Conservation (phyloP, 2,329 filamentous ascomycete species). For the Orbilia oligospora region DNA sequence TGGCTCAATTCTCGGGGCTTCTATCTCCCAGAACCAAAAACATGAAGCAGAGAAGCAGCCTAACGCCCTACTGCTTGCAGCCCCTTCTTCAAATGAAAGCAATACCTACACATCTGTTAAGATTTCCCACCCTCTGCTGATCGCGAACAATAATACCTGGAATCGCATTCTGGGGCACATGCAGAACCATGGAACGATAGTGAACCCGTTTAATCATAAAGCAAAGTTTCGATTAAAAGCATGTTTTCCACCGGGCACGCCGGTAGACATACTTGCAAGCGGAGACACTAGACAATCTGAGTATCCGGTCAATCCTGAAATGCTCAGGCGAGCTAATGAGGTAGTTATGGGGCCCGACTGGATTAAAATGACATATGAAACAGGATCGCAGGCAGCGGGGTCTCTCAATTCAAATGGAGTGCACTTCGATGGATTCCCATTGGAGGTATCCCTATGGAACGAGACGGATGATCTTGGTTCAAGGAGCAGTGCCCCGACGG, state of each 20-base stretch:
- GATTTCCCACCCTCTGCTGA: constrained; percentile 43
- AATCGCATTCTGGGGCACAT: constrained; percentile 49
- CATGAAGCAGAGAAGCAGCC: constrained; percentile 31
- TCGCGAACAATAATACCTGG: constrained; percentile 56
- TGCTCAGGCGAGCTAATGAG: constrained; percentile 52
- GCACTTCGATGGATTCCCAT: constrained; percentile 50
- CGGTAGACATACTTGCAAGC: constrained; percentile 46
- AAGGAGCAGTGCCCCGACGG: constrained; percentile 24
- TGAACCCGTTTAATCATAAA: constrained; percentile 57
- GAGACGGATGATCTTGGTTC: constrained; percentile 41
- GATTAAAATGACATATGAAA: constrained; percentile 60
- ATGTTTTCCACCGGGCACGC: constrained; percentile 52
- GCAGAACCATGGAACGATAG: constrained; percentile 55
- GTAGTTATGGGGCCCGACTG: constrained; percentile 56
- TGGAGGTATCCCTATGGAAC: constrained; percentile 47
- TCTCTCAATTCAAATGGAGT: constrained; percentile 49
- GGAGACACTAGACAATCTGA: constrained; percentile 51
- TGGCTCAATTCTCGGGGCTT: constrained; percentile 1
- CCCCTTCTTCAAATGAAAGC: constrained; percentile 21
- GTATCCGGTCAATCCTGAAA: constrained; percentile 48
- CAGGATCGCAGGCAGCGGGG: constrained; percentile 38
- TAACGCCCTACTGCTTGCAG: neutral
- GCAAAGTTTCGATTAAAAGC: constrained; percentile 46
- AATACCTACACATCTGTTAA: constrained; percentile 49
- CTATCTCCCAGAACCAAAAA: constrained; percentile 12